Evolutionary conservation across 371 early-diverging fungal species (phyloP).

Genomic region (Syncephalis plumigaleata): DNA sequence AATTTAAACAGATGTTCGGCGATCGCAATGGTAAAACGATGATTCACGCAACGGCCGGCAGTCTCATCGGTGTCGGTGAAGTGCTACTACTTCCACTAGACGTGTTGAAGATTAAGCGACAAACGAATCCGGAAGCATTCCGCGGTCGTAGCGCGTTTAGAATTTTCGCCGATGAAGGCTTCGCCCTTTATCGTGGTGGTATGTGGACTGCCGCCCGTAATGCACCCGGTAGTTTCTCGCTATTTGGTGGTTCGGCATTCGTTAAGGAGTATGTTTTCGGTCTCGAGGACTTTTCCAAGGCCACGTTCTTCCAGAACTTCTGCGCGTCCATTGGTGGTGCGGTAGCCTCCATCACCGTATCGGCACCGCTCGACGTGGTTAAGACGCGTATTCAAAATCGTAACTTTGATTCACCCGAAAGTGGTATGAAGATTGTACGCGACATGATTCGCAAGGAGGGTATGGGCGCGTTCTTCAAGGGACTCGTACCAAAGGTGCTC

Average conservation of each 20-base stretch:
- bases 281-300: slow-evolving; percentile 75
- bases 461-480: slow-evolving; percentile 91
- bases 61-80: slow-evolving; percentile 92
- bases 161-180: slow-evolving; percentile 77
- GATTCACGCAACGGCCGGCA: slow-evolving; percentile 95
- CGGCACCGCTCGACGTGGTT: slow-evolving; percentile 93
- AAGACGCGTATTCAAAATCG: slow-evolving; percentile 97
- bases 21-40: slow-evolving; percentile 88
- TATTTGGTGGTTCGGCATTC: slow-evolving; percentile 90
- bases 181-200: slow-evolving; percentile 88
- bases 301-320: slow-evolving; percentile 96
- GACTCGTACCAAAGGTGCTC: slow-evolving; percentile 88
- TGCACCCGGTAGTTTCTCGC: slow-evolving; percentile 93
- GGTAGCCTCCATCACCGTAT: slow-evolving; percentile 83
- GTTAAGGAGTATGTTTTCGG: slow-evolving; percentile 85
- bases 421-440: slow-evolving; percentile 69
- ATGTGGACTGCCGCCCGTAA: slow-evolving; percentile 97
- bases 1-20: slow-evolving; percentile 70
- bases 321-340: slow-evolving; percentile 91
- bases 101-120: slow-evolving; percentile 92
- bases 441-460: slow-evolving; percentile 87
- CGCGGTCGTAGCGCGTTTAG: slow-evolving; percentile 65
- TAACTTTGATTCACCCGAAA: slow-evolving; percentile 73
- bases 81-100: slow-evolving; percentile 90
- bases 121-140: slow-evolving; percentile 84